Percentiles rank a stretch among this genome's conserved stretches.
These are phyloP conservation scores for Apiospora koreana DNA, from an alignment of 2,329 filamentous ascomycete genomes.

Conservation along the genomic window DNA sequence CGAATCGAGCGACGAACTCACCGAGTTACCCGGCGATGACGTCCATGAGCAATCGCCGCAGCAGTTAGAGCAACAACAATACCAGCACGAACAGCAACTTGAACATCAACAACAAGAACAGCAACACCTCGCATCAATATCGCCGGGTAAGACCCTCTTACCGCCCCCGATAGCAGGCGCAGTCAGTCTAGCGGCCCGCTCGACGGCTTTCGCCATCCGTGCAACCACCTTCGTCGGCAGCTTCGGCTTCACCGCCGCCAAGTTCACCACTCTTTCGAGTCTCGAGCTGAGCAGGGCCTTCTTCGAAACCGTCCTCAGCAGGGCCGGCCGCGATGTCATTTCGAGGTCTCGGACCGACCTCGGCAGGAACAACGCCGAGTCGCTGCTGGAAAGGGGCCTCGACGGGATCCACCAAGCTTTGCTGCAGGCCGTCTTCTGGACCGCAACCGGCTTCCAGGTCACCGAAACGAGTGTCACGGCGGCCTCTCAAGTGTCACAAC, in stretches of 20 bases:
- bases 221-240: conserved; percentile 53
- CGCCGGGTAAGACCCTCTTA: conserved; percentile 50
- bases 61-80: neutral
- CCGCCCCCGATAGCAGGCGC: conserved; percentile 58
- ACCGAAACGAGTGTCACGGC: conserved; percentile 56
- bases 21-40: neutral
- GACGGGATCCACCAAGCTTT: conserved; percentile 59
- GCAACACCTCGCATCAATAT: conserved; percentile 14
- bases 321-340: conserved; percentile 53
- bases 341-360: conserved; percentile 46
- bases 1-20: conserved; percentile 8
- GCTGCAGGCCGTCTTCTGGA: conserved; percentile 61
- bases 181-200: conserved; percentile 62
- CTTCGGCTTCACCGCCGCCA: conserved; percentile 54
- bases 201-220: conserved; percentile 58
- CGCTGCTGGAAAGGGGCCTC: conserved; percentile 56
- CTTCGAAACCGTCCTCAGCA: conserved; percentile 54
- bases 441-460: conserved; percentile 60
- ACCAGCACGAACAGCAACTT: neutral
- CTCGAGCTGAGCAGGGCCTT: conserved; percentile 57
- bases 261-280: conserved; percentile 57
- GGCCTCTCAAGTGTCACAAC: conserved; percentile 57
- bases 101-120: neutral
- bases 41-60: neutral
- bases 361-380: conserved; percentile 54